Percentiles rank a stretch among this genome's conserved stretches.
These are phyloP conservation scores for Yarrowia keelungensis DNA, from an alignment of 805 yeast species.

Conservation along the genomic window DNA sequence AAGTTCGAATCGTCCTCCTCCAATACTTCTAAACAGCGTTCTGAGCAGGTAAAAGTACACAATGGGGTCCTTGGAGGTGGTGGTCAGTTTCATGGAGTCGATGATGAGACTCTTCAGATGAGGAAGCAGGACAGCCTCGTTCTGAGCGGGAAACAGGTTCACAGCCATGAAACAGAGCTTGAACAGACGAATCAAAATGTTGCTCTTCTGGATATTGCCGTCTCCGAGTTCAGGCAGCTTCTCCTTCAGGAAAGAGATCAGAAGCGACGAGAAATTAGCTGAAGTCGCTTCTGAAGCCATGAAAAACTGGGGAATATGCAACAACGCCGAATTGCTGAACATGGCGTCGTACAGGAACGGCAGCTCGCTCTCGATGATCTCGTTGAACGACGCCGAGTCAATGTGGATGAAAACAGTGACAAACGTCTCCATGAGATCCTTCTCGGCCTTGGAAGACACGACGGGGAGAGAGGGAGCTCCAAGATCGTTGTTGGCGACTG, in stretches of 20 bases:
- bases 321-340: constrained; percentile 80
- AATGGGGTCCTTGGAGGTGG: constrained; percentile 88
- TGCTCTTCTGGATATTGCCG: constrained; percentile 75
- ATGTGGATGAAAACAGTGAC: constrained; percentile 93
- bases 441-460: constrained; percentile 88
- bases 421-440: constrained; percentile 93
- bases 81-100: constrained; percentile 76
- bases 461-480: constrained; percentile 81
- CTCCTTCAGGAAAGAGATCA: constrained; percentile 75
- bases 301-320: constrained; percentile 93
- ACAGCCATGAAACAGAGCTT: constrained; percentile 96
- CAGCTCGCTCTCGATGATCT: constrained; percentile 81
- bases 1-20: constrained; percentile 95
- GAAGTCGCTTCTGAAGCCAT: constrained; percentile 94
- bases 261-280: constrained; percentile 84
- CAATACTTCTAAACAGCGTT: constrained; percentile 89
- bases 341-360: constrained; percentile 78
- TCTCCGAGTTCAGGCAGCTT: constrained; percentile 82
- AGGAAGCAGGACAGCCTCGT: constrained; percentile 87
- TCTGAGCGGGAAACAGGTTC: constrained; percentile 80
- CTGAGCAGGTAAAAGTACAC: constrained; percentile 88
- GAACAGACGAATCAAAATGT: constrained; percentile 82
- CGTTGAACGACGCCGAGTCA: constrained; percentile 95
- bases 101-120: constrained; percentile 84
- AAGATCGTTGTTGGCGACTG: constrained; percentile 45